phyloP scores from a whole-genome alignment of 2,329 filamentous ascomycete species.

The Didymella lethalis region DNA sequence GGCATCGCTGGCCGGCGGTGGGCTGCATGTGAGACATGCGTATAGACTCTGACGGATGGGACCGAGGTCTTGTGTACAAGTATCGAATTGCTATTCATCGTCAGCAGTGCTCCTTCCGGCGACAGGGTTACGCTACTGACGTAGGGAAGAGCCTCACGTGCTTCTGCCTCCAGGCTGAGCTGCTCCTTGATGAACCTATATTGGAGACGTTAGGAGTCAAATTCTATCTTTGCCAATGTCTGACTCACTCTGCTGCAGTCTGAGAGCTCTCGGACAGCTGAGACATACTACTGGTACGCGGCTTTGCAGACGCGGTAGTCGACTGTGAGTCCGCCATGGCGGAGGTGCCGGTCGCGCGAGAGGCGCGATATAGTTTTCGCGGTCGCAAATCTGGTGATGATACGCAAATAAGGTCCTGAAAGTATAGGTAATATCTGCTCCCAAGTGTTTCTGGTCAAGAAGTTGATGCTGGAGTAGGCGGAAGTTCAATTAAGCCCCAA shows the following conservation, averaged over 20 bases:
- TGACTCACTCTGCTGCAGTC: constrained; percentile 59
- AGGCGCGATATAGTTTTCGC: neutral
- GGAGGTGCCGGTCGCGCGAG: neutral
- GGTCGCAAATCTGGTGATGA: neutral
- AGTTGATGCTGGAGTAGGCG: constrained; percentile 6
- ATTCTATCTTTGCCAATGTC: too few species aligned
- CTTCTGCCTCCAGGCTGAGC: constrained; percentile 90
- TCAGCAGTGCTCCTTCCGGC: constrained; percentile 22
- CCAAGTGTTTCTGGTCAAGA: constrained; percentile 2
- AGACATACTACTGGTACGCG: constrained; percentile 52
- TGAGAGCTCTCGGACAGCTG: constrained; percentile 61
- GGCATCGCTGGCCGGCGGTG: constrained; percentile 69
- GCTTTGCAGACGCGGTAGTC: constrained; percentile 34
- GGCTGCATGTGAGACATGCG: constrained; percentile 92
- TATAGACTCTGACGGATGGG: constrained; percentile 88
- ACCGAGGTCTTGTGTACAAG: constrained; percentile 89
- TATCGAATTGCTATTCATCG: constrained; percentile 78
- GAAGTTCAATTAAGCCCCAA: constrained; percentile 17
- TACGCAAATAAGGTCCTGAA: neutral
- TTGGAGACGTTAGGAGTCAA: neutral
- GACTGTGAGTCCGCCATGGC: constrained; percentile 42
- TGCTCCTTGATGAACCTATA: constrained; percentile 85
- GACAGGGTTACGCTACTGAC: constrained; percentile 60
- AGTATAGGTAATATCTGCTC: neutral
- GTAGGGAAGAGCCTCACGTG: constrained; percentile 92